These are phyloP conservation scores for Chrysoporthe puriensis DNA, from an alignment of 2,329 filamentous ascomycete genomes.

Conservation along the genomic window DNA sequence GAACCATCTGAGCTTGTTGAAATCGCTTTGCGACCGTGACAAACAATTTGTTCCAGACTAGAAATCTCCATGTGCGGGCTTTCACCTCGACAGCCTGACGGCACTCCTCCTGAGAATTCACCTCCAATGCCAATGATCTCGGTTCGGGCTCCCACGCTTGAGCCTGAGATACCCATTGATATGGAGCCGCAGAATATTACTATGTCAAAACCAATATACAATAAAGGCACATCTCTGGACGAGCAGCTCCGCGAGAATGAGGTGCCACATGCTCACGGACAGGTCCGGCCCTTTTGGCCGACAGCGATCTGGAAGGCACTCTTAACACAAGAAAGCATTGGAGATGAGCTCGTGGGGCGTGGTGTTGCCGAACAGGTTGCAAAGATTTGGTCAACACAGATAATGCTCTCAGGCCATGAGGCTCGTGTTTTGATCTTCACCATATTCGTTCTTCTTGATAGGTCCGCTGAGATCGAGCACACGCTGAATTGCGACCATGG, in stretches of 20 bases:
- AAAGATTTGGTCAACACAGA: neutral
- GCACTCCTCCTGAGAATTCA: neutral
- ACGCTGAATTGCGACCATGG: neutral
- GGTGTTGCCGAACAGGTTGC: neutral
- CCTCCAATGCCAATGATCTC: neutral
- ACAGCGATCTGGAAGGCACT: neutral
- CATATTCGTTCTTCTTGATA: neutral
- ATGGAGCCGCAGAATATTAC: too few relatives aligned
- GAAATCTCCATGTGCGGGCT: neutral
- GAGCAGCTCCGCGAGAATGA: neutral
- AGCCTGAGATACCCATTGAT: too few relatives aligned
- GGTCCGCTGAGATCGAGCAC: neutral
- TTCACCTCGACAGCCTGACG: neutral
- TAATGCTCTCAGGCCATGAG: neutral
- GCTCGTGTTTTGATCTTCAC: neutral
- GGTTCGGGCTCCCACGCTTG: too few relatives aligned
- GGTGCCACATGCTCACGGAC: neutral
- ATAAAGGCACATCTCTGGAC: neutral
- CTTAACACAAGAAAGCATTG: constrained; percentile 1
- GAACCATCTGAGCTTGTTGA: neutral
- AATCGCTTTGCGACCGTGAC: neutral
- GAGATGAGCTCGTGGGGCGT: neutral
- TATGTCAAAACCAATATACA: neutral
- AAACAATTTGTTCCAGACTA: neutral
- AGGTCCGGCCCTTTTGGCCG: neutral